Percentiles rank a stretch among this genome's conserved stretches.
Conservation (phyloP, 495 filamentous ascomycete genomes). For the Hypoxylon lienhwacheense region DNA sequence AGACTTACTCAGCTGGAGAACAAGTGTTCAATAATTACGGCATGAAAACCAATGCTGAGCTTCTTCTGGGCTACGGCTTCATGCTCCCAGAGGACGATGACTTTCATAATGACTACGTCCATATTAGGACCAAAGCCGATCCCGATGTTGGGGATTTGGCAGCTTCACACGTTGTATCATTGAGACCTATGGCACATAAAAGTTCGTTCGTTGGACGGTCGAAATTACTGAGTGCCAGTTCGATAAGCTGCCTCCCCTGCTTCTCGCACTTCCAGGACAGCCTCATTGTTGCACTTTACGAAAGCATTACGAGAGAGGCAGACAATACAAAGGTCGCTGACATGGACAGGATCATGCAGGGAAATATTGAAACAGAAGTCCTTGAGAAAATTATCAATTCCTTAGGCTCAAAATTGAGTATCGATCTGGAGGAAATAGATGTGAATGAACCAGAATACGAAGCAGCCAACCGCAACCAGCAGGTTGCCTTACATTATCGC, state of each 20-base stretch:
- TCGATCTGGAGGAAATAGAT: conserved; percentile 41
- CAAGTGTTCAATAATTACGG: conserved; percentile 60
- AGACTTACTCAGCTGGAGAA: conserved; percentile 33
- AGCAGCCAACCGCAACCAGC: conserved; percentile 44
- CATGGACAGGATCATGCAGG: conserved; percentile 33
- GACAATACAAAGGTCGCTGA: conserved; percentile 13
- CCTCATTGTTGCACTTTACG: conserved; percentile 40
- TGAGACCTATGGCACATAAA: conserved; percentile 41
- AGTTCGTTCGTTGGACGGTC: conserved; percentile 42
- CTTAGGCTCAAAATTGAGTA: conserved; percentile 33
- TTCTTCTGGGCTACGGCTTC: conserved; percentile 58
- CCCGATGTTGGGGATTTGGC: conserved; percentile 30
- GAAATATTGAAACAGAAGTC: conserved; percentile 20
- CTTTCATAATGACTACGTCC: conserved; percentile 55
- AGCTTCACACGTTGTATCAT: conserved; percentile 43
- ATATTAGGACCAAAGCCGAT: conserved; percentile 46
- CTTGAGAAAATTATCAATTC: conserved; percentile 28
- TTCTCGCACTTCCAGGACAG: conserved; percentile 49
- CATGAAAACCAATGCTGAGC: conserved; percentile 55
- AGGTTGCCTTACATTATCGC: conserved; percentile 46
- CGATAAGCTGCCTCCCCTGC: conserved; percentile 36
- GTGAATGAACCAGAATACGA: conserved; percentile 37
- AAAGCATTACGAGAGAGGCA: conserved; percentile 25
- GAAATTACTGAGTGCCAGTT: conserved; percentile 29
- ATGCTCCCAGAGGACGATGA: conserved; percentile 42